These are phyloP conservation scores for Sanghuangporus baumii DNA, from an alignment of 1,284 basidiomycete species.

Conservation along the genomic window DNA sequence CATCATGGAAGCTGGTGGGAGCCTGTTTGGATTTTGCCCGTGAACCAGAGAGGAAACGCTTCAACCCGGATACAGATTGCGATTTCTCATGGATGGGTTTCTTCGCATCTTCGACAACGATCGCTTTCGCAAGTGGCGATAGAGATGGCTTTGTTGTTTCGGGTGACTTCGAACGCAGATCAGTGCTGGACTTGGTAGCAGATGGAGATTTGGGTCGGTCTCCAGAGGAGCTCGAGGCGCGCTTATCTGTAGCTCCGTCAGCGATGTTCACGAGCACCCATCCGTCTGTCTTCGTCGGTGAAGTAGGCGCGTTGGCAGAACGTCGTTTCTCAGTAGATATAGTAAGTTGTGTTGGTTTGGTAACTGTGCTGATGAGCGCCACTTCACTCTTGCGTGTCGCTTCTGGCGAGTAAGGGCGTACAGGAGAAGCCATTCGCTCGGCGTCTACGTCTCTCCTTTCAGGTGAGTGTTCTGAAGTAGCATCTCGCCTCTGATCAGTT, in stretches of 20 bases:
- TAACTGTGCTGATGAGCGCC: slow-evolving; percentile 4
- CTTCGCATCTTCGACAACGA: slow-evolving; percentile 15
- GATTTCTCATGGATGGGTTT: not conserved
- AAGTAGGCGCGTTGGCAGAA: not conserved
- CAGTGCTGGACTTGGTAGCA: not conserved
- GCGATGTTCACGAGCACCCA: slow-evolving; percentile 18
- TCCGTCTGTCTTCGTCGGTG: slow-evolving; percentile 6
- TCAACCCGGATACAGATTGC: not conserved
- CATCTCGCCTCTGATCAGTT: not conserved
- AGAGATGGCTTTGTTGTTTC: not conserved
- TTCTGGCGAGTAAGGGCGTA: slow-evolving; percentile 1
- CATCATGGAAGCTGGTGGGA: not conserved
- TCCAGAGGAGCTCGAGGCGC: not conserved
- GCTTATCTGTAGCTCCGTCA: slow-evolving; percentile 1
- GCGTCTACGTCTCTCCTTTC: slow-evolving; percentile 17
- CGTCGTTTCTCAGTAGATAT: not conserved
- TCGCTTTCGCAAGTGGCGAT: slow-evolving; percentile 14
- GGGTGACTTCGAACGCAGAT: not conserved
- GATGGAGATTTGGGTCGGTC: not conserved
- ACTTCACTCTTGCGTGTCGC: slow-evolving; percentile 17
- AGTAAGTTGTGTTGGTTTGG: not conserved
- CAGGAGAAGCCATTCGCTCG: slow-evolving; percentile 13
- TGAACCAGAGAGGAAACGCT: slow-evolving; percentile 10
- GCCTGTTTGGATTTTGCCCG: not conserved
- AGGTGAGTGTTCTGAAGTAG: not conserved